phyloP scores from a whole-genome alignment of 768 basidiomycete species.

The Lactifluus subvellereus region DNA sequence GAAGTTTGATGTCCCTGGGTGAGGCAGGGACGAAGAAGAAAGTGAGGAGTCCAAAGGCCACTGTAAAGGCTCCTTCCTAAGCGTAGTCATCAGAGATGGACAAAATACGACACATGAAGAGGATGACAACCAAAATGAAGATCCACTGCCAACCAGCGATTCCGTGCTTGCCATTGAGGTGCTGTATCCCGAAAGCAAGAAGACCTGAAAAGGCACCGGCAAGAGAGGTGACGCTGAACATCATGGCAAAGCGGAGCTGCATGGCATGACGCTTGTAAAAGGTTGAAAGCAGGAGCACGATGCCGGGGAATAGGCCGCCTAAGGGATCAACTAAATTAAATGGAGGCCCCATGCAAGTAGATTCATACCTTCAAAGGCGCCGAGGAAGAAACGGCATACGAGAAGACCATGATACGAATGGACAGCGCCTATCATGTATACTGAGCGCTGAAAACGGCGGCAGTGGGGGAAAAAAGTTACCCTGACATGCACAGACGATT shows the following conservation, averaged over 20 bases:
- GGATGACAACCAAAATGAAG: constrained; percentile 45
- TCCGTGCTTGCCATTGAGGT: constrained; percentile 50
- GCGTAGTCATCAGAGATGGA: neutral
- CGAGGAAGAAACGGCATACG: constrained; percentile 44
- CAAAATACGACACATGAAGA: neutral
- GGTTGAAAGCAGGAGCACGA: constrained; percentile 27
- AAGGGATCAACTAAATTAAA: neutral
- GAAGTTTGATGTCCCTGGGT: constrained; percentile 43
- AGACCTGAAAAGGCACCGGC: constrained; percentile 61
- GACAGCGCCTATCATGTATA: constrained; percentile 36
- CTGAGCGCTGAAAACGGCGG: neutral
- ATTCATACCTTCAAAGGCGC: constrained; percentile 49
- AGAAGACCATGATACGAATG: constrained; percentile 49
- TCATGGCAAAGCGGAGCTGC: constrained; percentile 35
- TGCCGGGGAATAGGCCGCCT: constrained; percentile 42
- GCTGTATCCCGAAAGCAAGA: constrained; percentile 52
- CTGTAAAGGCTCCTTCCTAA: constrained; percentile 58
- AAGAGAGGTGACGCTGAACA: constrained; percentile 42
- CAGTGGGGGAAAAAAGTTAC: constrained; percentile 28
- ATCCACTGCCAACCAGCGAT: constrained; percentile 63
- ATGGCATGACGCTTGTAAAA: constrained; percentile 30
- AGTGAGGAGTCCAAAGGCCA: constrained; percentile 46
- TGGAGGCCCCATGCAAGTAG: neutral
- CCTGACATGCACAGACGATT: constrained; percentile 58
- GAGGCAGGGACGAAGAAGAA: constrained; percentile 46